phyloP scores from a whole-genome alignment of 352 stramenopile genomes.

The Elongisporangium prolatum region DNA sequence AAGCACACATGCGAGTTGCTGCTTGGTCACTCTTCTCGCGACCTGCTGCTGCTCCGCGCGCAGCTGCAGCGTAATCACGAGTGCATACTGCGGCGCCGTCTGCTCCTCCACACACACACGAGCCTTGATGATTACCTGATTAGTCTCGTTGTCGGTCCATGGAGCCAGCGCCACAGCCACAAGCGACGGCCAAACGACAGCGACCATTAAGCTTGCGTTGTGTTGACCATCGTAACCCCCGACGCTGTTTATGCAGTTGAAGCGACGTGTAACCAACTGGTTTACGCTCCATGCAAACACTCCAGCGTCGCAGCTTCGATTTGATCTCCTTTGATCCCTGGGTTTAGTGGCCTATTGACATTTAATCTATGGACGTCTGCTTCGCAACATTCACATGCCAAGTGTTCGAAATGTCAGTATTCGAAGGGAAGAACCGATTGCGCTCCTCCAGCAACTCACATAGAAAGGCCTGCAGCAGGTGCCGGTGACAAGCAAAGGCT shows the following conservation, averaged over 20 bases:
- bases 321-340: neutral
- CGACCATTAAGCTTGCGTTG: too few relatives aligned
- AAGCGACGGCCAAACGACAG: neutral
- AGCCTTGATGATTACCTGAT: slow-evolving; percentile 16
- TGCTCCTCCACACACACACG: slow-evolving; percentile 31
- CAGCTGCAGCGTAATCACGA: slow-evolving; percentile 29
- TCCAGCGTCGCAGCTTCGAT: neutral
- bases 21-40: slow-evolving; percentile 29
- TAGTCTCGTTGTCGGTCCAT: slow-evolving; percentile 7
- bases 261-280: neutral
- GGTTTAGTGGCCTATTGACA: neutral
- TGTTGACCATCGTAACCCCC: too few relatives aligned
- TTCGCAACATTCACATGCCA: neutral
- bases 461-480: neutral
- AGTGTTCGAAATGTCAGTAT: neutral
- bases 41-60: neutral
- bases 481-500: neutral
- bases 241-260: neutral
- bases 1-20: slow-evolving; percentile 38
- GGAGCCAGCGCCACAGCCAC: slow-evolving; percentile 23
- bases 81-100: slow-evolving; percentile 29
- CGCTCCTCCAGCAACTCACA: neutral
- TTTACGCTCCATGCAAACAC: neutral
- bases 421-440: neutral
- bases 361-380: neutral